Percentiles rank a stretch among this genome's conserved stretches.
Conservation (phyloP, 257 asterid species). For the Galeopsis tetrahit region DNA sequence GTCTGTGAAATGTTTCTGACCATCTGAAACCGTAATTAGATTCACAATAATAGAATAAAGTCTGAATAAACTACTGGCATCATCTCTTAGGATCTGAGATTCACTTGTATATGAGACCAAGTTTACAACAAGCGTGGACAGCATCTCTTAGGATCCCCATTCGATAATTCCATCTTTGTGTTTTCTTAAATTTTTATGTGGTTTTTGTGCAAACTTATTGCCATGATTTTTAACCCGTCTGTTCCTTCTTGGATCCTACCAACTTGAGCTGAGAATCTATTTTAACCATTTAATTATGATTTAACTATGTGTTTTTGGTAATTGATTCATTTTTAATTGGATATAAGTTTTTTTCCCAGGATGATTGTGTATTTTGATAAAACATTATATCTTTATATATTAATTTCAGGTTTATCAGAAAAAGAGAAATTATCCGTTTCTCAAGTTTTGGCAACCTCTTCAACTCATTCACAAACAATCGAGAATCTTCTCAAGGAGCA, state of each 20-base stretch:
- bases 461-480: slow-evolving; percentile 58
- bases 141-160: too few species aligned
- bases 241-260: too few species aligned
- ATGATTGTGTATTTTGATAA: neutral
- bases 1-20: neutral
- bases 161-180: too few species aligned
- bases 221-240: too few species aligned
- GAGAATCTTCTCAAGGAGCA: slow-evolving; percentile 58
- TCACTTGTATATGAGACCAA: too few species aligned
- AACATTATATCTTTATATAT: neutral
- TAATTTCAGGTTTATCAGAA: slow-evolving; percentile 60
- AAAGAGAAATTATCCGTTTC: slow-evolving; percentile 58
- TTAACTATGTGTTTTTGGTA: neutral
- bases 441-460: slow-evolving; percentile 51
- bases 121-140: too few species aligned
- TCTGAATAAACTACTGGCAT: too few species aligned
- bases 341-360: neutral
- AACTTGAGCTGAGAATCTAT: too few species aligned
- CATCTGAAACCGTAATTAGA: neutral
- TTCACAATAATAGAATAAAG: neutral
- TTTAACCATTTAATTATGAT: too few species aligned
- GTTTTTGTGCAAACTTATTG: neutral
- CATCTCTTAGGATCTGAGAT: too few species aligned
- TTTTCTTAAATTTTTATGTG: neutral
- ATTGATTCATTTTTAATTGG: neutral